Percentiles rank a stretch among this genome's conserved stretches.
Conservation (phyloP, 2,329 filamentous ascomycete genomes). For the Emericellopsis atlantica region DNA sequence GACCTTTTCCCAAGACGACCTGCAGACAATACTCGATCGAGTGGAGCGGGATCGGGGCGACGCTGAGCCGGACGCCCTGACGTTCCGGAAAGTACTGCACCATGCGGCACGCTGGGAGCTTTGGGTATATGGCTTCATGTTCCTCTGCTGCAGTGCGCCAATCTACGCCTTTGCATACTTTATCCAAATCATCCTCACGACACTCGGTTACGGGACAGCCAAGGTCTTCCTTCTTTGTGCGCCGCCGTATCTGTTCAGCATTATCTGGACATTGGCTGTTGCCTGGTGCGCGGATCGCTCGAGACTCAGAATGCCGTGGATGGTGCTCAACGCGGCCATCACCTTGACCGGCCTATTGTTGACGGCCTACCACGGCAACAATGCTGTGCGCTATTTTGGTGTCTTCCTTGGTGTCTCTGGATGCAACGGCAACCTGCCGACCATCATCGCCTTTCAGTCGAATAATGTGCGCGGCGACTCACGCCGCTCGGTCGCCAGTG, state of each 20-base stretch:
- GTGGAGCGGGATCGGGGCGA: slow-evolving; percentile 29
- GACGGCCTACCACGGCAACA: slow-evolving; percentile 8
- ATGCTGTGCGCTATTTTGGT: slow-evolving; percentile 15
- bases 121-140: slow-evolving; percentile 23
- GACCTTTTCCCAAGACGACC: slow-evolving; percentile 11
- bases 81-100: slow-evolving; percentile 14
- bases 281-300: slow-evolving; percentile 18
- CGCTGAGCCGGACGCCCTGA: slow-evolving; percentile 21
- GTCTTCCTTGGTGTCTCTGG: slow-evolving; percentile 7
- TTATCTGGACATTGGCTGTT: slow-evolving; percentile 15
- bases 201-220: slow-evolving; percentile 12
- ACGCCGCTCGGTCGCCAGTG: no score
- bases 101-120: slow-evolving; percentile 24
- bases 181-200: slow-evolving; percentile 43
- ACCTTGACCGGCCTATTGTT: slow-evolving; percentile 6
- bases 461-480: no score
- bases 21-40: slow-evolving; percentile 12
- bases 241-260: slow-evolving; percentile 18
- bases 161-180: slow-evolving; percentile 49
- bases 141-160: slow-evolving; percentile 37
- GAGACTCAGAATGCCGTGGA: slow-evolving; percentile 14
- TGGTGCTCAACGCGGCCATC: slow-evolving; percentile 8
- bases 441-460: slow-evolving; percentile 11
- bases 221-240: slow-evolving; percentile 19
- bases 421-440: slow-evolving; percentile 6